Percentiles rank a stretch among this genome's conserved stretches.
Evolutionary conservation across 257 asterid species (phyloP).

Genomic region (Nicotiana sylvestris): DNA sequence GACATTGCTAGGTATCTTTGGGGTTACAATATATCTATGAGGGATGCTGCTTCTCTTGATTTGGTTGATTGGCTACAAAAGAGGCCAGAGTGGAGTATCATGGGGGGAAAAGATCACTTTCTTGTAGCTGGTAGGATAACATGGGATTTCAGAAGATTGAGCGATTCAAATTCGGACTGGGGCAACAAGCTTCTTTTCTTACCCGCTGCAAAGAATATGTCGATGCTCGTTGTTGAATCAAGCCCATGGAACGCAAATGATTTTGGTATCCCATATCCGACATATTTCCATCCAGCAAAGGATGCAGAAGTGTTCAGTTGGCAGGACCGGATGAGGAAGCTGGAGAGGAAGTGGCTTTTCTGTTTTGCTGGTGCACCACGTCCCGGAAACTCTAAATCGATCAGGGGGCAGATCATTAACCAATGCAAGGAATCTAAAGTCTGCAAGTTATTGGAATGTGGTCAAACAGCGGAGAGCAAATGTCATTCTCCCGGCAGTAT

Average conservation of each 20-base stretch:
- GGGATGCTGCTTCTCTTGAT: conserved; percentile 80
- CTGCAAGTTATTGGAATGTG: conserved; percentile 66
- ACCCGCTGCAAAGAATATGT: conserved; percentile 78
- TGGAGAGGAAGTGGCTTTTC: conserved; percentile 57
- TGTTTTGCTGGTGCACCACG: conserved; percentile 95
- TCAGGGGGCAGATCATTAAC: conserved; percentile 62
- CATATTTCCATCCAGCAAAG: conserved; percentile 74
- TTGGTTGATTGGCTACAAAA: conserved; percentile 67
- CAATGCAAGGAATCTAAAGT: conserved; percentile 61
- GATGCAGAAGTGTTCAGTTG: conserved; percentile 59
- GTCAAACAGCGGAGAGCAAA: conserved; percentile 57
- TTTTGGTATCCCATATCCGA: conserved; percentile 81
- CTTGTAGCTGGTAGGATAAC: conserved; percentile 90
- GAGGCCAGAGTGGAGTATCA: conserved; percentile 72
- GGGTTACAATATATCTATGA: conserved; percentile 58
- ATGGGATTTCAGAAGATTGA: conserved; percentile 78
- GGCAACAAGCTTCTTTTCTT: conserved; percentile 76
- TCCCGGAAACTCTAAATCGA: conserved; percentile 59
- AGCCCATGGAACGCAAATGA: conserved; percentile 86
- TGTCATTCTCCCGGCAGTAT: conserved; percentile 80
- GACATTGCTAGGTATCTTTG: conserved; percentile 79
- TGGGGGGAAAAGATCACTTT: conserved; percentile 93
- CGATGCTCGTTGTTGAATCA: conserved; percentile 84
- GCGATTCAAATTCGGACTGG: conserved; percentile 63
- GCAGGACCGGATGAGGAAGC: conserved; percentile 75